phyloP scores from a whole-genome alignment of 495 filamentous ascomycete genomes.

The Niebla homalea region DNA sequence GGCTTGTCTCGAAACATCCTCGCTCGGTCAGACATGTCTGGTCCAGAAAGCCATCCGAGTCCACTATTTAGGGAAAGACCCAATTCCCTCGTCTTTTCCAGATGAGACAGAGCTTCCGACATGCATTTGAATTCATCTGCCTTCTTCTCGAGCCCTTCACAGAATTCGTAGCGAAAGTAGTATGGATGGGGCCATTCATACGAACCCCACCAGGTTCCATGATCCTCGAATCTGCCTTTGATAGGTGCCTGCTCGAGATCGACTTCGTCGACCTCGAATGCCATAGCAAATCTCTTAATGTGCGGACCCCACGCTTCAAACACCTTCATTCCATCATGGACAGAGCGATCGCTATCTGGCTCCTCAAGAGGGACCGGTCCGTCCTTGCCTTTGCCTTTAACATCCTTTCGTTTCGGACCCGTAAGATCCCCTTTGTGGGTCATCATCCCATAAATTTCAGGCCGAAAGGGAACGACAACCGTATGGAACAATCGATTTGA shows the following conservation, averaged over 20 bases:
- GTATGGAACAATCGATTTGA: constrained; percentile 33
- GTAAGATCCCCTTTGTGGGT: constrained; percentile 5
- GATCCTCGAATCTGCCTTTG: constrained; percentile 27
- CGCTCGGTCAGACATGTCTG: constrained; percentile 23
- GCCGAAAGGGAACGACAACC: constrained; percentile 40
- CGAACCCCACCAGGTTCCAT: constrained; percentile 35
- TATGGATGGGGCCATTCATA: constrained; percentile 38
- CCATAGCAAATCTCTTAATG: constrained; percentile 39
- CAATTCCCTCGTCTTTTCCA: constrained; percentile 31
- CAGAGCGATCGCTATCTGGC: background rate
- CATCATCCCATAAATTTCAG: constrained; percentile 36
- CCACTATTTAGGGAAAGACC: constrained; percentile 43
- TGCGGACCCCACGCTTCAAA: constrained; percentile 36
- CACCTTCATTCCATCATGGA: constrained; percentile 30
- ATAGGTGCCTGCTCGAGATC: constrained; percentile 7
- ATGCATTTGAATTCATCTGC: constrained; percentile 39
- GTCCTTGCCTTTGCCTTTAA: constrained; percentile 20
- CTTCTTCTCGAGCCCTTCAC: constrained; percentile 35
- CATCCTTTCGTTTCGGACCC: constrained; percentile 10
- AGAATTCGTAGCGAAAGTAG: constrained; percentile 34
- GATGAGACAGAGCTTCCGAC: constrained; percentile 31
- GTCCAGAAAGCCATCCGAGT: constrained; percentile 40
- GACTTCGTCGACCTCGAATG: constrained; percentile 38
- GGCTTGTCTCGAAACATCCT: constrained; percentile 11
- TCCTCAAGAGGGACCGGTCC: background rate